Percentiles rank a stretch among this genome's conserved stretches.
Conservation (phyloP, 306 rosid genomes). For the Lablab purpureus region DNA sequence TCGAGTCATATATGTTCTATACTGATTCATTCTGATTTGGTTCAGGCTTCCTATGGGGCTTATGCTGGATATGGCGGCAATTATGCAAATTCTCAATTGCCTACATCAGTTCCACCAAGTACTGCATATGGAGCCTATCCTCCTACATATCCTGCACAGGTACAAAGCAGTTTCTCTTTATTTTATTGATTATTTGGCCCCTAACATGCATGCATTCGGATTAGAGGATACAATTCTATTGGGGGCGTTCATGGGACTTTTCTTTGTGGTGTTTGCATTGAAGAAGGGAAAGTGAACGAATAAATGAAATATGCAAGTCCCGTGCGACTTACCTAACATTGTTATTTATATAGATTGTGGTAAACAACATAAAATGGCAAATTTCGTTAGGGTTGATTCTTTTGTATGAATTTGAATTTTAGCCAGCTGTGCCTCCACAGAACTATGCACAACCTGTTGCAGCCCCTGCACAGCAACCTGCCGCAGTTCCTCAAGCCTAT, state of each 20-base stretch:
- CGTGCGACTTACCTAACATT: not conserved
- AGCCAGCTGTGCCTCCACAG: slow-evolving; percentile 71
- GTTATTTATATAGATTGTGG: not conserved
- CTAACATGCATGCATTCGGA: not conserved
- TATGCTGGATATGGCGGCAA: slow-evolving; percentile 76
- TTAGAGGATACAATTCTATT: not conserved
- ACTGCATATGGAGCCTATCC: slow-evolving; percentile 87
- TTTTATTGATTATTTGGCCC: slow-evolving; percentile 18
- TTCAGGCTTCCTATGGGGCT: slow-evolving; percentile 79
- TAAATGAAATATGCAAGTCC: too few relatives aligned
- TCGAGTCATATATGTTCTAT: slow-evolving; percentile 9
- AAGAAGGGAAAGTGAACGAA: not conserved
- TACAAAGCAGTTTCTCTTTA: slow-evolving; percentile 39
- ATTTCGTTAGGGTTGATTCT: not conserved
- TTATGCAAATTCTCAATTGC: slow-evolving; percentile 70
- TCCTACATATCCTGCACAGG: slow-evolving; percentile 91
- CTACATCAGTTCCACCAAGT: slow-evolving; percentile 69
- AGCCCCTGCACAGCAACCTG: slow-evolving; percentile 78
- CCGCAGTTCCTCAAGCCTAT: slow-evolving; percentile 85
- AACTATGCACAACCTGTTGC: slow-evolving; percentile 76
- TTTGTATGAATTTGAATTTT: slow-evolving; percentile 52
- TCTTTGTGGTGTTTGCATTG: not conserved
- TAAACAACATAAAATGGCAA: not conserved
- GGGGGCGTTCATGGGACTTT: not conserved
- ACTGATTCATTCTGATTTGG: slow-evolving; percentile 25